These are phyloP conservation scores for Alternaria gaisen DNA, from an alignment of 2,329 filamentous ascomycete genomes.

Conservation along the genomic window DNA sequence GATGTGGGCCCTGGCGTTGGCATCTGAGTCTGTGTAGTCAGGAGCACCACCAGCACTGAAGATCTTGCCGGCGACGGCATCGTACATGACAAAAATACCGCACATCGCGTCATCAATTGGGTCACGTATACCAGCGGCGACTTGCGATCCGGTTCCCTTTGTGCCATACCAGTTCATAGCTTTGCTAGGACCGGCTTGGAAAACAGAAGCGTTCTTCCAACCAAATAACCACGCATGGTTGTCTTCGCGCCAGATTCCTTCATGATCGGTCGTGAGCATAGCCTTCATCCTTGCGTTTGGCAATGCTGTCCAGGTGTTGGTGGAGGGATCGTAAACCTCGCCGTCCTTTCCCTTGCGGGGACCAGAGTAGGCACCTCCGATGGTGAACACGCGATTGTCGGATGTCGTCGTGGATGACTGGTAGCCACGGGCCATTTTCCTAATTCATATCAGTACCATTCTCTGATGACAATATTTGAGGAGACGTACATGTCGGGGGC, in stretches of 20 bases:
- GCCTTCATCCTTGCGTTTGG: constrained; percentile 26
- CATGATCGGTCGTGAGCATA: constrained; percentile 33
- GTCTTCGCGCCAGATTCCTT: constrained; percentile 37
- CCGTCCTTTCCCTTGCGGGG: constrained; percentile 34
- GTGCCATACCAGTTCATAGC: constrained; percentile 41
- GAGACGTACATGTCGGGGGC: constrained; percentile 26
- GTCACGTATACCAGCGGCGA: constrained; percentile 31
- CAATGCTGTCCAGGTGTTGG: constrained; percentile 33
- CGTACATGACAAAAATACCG: constrained; percentile 38
- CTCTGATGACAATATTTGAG: not conserved
- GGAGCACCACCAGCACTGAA: constrained; percentile 35
- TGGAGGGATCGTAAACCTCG: constrained; percentile 32
- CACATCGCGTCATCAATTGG: constrained; percentile 34
- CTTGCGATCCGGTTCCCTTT: constrained; percentile 26
- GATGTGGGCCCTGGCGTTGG: constrained; percentile 33
- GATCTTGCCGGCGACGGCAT: constrained; percentile 34
- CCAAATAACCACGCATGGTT: constrained; percentile 37
- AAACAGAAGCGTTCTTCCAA: constrained; percentile 32
- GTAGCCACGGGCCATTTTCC: constrained; percentile 36
- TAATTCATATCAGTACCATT: not conserved
- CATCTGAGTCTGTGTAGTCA: constrained; percentile 33
- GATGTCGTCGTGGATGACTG: constrained; percentile 32
- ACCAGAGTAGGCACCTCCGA: constrained; percentile 39
- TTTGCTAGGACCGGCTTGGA: constrained; percentile 36
- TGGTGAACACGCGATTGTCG: constrained; percentile 35